A percentile compares a stretch with the other conserved stretches of the same genome.
These are phyloP conservation scores for Colletotrichum sp. DNA, from an alignment of 2,329 filamentous ascomycete genomes.

Conservation along the genomic window DNA sequence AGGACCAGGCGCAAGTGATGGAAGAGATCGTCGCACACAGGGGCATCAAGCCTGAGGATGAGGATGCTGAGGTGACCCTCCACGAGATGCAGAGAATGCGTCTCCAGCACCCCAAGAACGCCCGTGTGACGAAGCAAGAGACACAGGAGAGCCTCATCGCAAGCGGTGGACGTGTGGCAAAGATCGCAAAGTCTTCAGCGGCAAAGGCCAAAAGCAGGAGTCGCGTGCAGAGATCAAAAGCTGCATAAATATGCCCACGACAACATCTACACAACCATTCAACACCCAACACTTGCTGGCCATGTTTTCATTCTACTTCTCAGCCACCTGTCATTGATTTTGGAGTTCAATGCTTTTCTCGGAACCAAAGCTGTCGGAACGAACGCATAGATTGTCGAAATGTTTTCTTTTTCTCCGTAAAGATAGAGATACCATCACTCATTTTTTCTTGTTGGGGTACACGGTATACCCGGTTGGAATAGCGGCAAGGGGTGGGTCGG, in stretches of 20 bases:
- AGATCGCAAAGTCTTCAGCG: not conserved
- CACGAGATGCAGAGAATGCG: not conserved
- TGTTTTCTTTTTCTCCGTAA: not conserved
- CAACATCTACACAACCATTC: not conserved
- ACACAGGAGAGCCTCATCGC: not conserved
- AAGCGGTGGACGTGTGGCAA: not conserved
- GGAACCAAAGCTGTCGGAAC: not conserved
- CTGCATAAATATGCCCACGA: not conserved
- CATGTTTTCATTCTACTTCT: not conserved
- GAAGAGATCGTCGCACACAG: slow-evolving; percentile 22
- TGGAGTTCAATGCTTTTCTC: not conserved
- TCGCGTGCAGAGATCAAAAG: not conserved
- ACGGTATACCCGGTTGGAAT: not conserved
- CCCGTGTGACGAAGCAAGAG: not conserved
- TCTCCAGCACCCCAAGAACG: not conserved
- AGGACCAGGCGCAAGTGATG: slow-evolving; percentile 18
- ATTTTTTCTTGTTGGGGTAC: not conserved
- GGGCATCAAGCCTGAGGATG: slow-evolving; percentile 5
- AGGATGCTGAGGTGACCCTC: slow-evolving; percentile 11
- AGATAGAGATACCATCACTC: slow-evolving; percentile 7
- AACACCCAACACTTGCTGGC: not conserved
- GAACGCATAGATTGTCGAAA: not conserved
- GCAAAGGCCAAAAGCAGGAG: not conserved
- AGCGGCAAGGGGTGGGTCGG: not conserved
- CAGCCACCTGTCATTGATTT: not conserved